Evolutionary conservation across 495 filamentous ascomycete genomes (phyloP).

Genomic region (Aeminium ludgeri): DNA sequence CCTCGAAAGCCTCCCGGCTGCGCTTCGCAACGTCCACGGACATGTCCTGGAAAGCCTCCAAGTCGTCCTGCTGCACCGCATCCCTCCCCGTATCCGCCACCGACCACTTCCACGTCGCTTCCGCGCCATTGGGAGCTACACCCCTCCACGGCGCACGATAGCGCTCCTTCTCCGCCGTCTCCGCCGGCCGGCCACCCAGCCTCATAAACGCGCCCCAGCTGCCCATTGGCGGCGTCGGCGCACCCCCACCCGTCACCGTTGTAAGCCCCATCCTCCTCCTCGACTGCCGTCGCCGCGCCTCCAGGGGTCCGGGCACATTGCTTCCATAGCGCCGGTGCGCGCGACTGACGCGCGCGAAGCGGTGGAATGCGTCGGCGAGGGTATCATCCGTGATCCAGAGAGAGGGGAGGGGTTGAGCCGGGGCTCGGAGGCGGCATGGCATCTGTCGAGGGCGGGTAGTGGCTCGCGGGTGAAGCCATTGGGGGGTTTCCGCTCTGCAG

Average conservation of each 20-base stretch:
- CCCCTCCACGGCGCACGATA: too few relatives aligned
- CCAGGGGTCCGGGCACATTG: constrained; percentile 41
- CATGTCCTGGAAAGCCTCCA: too few relatives aligned
- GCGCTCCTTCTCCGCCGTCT: constrained; percentile 8
- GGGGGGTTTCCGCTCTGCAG: too few relatives aligned
- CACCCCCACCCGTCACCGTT: constrained; percentile 15
- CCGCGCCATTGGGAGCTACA: too few relatives aligned
- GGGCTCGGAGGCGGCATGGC: constrained; percentile 7
- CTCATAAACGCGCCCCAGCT: constrained; percentile 20
- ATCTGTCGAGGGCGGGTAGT: too few relatives aligned
- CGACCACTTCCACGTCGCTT: too few relatives aligned
- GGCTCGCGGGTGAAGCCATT: too few relatives aligned
- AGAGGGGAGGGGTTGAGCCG: constrained; percentile 18
- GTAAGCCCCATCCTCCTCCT: constrained; percentile 34
- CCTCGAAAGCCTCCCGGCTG: too few relatives aligned
- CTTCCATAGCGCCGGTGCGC: constrained; percentile 31
- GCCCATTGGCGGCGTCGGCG: too few relatives aligned
- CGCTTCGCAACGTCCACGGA: too few relatives aligned
- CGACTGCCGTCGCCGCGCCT: constrained; percentile 37
- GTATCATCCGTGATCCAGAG: constrained; percentile 41
- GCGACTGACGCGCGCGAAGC: constrained; percentile 28
- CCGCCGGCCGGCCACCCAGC: background rate
- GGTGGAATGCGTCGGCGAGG: constrained; percentile 32
- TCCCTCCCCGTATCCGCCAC: too few relatives aligned
- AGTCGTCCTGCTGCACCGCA: too few relatives aligned